A percentile compares a stretch with the other conserved stretches of the same genome.
Evolutionary conservation across 805 yeast species (phyloP).

Genomic region (Starmerella potacharoeniae): DNA sequence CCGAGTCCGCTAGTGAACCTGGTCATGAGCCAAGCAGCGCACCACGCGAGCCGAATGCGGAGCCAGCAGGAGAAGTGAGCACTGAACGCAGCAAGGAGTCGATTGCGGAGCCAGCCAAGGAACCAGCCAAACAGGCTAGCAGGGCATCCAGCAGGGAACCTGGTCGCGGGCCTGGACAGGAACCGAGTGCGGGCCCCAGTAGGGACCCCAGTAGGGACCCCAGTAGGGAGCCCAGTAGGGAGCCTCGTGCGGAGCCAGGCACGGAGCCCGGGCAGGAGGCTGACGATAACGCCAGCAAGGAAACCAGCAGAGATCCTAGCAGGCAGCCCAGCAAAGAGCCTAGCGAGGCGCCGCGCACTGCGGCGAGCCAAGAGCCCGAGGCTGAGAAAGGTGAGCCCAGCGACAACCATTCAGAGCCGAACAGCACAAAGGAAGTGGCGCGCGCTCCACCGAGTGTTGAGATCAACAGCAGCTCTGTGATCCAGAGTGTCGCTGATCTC

Average conservation of each 20-base stretch:
- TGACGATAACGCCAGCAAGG: too few species aligned
- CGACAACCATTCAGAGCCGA: too few species aligned
- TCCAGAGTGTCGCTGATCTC: slow-evolving; percentile 33
- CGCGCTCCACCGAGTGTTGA: not conserved
- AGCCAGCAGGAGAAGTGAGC: too few species aligned
- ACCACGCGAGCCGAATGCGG: too few species aligned
- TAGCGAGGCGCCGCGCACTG: not conserved
- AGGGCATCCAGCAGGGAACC: not conserved
- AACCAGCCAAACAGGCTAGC: not conserved
- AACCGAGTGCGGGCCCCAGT: not conserved
- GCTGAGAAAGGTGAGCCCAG: not conserved
- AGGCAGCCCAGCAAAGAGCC: not conserved
- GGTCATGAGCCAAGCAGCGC: too few species aligned
- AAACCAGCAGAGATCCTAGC: not conserved
- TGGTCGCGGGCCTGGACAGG: too few species aligned
- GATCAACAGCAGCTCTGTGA: slow-evolving; percentile 32
- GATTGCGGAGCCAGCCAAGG: not conserved
- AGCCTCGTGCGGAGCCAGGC: too few species aligned
- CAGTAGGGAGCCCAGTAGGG: not conserved
- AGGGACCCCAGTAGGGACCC: not conserved
- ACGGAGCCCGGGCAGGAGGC: too few species aligned
- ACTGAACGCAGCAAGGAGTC: too few species aligned
- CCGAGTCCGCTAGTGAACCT: too few species aligned
- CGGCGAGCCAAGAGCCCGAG: not conserved
- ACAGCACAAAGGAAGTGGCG: not conserved